Percentiles rank a stretch among this genome's conserved stretches.
Evolutionary conservation across 176 grass and related monocot genomes (phyloP).

Genomic region (Ensete glaucum): DNA sequence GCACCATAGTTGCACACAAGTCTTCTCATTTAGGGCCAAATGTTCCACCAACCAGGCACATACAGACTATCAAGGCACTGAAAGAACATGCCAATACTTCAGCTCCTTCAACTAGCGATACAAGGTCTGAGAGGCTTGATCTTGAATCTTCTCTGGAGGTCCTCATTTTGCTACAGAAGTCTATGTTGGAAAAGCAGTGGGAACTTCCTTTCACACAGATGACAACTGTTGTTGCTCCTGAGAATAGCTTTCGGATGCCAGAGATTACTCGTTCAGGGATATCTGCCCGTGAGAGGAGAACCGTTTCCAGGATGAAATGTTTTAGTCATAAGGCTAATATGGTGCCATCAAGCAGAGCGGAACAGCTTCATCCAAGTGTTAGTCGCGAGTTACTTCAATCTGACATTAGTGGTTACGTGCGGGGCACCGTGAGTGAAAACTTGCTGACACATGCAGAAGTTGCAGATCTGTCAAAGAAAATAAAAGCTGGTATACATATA

Average conservation of each 20-base stretch:
- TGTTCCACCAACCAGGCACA: constrained; percentile 32
- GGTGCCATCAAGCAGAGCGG: constrained; percentile 14
- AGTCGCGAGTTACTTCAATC: constrained; percentile 67
- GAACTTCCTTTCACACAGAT: constrained; percentile 58
- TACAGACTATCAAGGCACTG: constrained; percentile 59
- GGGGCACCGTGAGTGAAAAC: constrained; percentile 59
- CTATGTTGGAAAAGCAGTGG: constrained; percentile 97
- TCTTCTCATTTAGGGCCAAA: constrained; percentile 30
- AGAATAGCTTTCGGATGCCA: constrained; percentile 1
- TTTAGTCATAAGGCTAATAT: background rate
- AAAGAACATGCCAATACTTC: constrained; percentile 31
- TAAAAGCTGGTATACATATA: constrained; percentile 67
- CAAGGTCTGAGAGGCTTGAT: background rate
- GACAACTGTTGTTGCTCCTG: constrained; percentile 12
- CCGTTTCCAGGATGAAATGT: constrained; percentile 32
- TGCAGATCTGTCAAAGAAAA: constrained; percentile 71
- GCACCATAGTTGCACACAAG: constrained; percentile 28
- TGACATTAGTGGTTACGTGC: constrained; percentile 55
- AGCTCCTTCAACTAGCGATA: constrained; percentile 3
- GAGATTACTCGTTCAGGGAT: constrained; percentile 46
- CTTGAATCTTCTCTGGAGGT: constrained; percentile 61
- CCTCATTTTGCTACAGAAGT: constrained; percentile 70
- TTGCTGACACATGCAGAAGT: constrained; percentile 90
- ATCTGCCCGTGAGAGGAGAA: constrained; percentile 67
- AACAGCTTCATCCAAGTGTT: constrained; percentile 27